Conservation (phyloP, 2,329 filamentous ascomycete genomes). For the Dendryphion nanum region DNA sequence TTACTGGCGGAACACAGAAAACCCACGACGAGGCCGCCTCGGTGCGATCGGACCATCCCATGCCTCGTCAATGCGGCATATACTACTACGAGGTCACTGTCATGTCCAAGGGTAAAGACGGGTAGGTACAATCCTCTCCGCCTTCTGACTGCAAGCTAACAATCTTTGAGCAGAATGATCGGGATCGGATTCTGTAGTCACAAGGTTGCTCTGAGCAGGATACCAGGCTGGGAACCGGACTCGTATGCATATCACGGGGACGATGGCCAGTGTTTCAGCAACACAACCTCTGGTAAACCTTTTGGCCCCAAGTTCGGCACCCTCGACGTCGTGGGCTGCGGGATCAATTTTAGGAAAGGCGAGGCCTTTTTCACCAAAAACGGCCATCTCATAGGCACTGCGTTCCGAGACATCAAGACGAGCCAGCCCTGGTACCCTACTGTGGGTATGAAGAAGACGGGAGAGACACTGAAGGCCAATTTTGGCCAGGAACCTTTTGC, state of each 20-base stretch:
- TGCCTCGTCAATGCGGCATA: slow-evolving; percentile 86
- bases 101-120: slow-evolving; percentile 65
- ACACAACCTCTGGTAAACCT: slow-evolving; percentile 54
- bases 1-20: slow-evolving; percentile 56
- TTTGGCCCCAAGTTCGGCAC: slow-evolving; percentile 62
- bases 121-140: slow-evolving; percentile 47
- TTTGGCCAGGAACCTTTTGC: slow-evolving; percentile 74
- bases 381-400: slow-evolving; percentile 44
- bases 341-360: slow-evolving; percentile 62
- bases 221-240: slow-evolving; percentile 65
- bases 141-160: slow-evolving; percentile 16
- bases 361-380: slow-evolving; percentile 67
- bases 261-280: slow-evolving; percentile 63
- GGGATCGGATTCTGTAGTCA: slow-evolving; percentile 61
- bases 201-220: slow-evolving; percentile 58
- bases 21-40: slow-evolving; percentile 73
- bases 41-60: slow-evolving; percentile 78
- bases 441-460: slow-evolving; percentile 65
- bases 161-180: slow-evolving; percentile 40
- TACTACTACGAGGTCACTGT: slow-evolving; percentile 87
- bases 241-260: slow-evolving; percentile 68
- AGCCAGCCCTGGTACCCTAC: slow-evolving; percentile 63
- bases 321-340: slow-evolving; percentile 63
- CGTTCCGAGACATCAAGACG: slow-evolving; percentile 65
- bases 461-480: slow-evolving; percentile 59